Conservation (phyloP, 257 asterid species). For the Anisodus acutangulus region DNA sequence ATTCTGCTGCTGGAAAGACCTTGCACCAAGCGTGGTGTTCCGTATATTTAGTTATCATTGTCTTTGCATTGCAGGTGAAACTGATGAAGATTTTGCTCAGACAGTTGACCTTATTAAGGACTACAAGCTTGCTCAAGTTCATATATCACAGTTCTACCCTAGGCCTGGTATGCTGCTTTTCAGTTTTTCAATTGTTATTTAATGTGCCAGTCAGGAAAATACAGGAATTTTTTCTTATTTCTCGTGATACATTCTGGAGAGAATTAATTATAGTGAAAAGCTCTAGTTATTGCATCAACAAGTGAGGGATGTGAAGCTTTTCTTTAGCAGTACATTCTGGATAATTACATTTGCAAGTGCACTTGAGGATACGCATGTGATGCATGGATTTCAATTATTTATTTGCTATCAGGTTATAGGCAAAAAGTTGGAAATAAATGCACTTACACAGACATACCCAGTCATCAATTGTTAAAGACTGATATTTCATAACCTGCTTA, state of each 20-base stretch:
- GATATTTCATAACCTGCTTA: background rate
- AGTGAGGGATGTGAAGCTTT: slow-evolving; percentile 10
- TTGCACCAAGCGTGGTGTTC: background rate
- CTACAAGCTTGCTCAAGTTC: slow-evolving; percentile 87
- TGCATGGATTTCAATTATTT: slow-evolving; percentile 11
- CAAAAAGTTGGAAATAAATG: slow-evolving; percentile 5
- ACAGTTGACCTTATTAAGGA: slow-evolving; percentile 79
- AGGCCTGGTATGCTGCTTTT: slow-evolving; percentile 70
- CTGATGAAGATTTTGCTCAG: slow-evolving; percentile 83
- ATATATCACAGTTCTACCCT: slow-evolving; percentile 93
- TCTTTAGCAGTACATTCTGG: background rate
- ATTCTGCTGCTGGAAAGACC: slow-evolving; percentile 10
- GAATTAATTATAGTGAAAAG: background rate
- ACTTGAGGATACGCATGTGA: background rate
- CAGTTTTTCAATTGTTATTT: background rate
- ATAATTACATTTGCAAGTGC: background rate
- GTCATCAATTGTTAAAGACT: slow-evolving; percentile 2
- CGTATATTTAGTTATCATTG: background rate
- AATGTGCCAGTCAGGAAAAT: background rate
- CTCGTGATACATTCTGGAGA: background rate
- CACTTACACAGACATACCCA: background rate
- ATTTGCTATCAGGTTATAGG: background rate
- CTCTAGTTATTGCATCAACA: slow-evolving; percentile 5
- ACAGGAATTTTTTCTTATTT: background rate
- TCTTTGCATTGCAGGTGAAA: slow-evolving; percentile 69